Percentiles rank a stretch among this genome's conserved stretches.
Conservation (phyloP, 495 filamentous ascomycete genomes). For the Tuber aestivum region DNA sequence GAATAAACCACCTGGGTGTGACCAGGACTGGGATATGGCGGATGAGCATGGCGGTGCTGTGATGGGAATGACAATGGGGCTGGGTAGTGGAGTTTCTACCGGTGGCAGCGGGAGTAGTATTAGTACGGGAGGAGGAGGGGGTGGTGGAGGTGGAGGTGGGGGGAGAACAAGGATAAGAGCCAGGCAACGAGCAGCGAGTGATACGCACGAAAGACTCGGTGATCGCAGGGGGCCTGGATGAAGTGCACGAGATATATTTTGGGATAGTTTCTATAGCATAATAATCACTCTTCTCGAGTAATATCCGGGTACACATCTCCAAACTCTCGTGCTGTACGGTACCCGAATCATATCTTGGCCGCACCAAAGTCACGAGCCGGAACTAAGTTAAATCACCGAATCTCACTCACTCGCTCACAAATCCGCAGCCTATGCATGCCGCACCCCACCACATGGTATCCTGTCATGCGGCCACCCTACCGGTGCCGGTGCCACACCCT, state of each 20-base stretch:
- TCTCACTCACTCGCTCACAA: not conserved
- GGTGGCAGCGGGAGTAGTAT: not conserved
- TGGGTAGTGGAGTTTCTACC: not conserved
- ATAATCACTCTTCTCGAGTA: not conserved
- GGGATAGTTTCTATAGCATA: not conserved
- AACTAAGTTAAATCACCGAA: not conserved
- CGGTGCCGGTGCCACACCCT: not conserved
- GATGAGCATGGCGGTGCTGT: not conserved
- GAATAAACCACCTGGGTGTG: conserved; percentile 46
- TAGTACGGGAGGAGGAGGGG: conserved; percentile 39
- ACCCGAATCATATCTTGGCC: not conserved
- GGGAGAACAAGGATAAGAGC: conserved; percentile 19
- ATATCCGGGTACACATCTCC: not conserved
- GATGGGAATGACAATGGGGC: not conserved
- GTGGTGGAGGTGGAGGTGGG: conserved; percentile 14
- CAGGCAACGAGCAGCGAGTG: conserved; percentile 37
- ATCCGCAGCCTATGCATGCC: not conserved
- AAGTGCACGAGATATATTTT: not conserved
- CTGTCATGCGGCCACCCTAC: not conserved
- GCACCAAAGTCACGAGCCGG: not conserved
- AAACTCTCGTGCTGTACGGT: not conserved
- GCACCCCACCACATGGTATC: not conserved
- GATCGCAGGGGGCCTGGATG: conserved; percentile 21
- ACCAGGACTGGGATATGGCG: not conserved
- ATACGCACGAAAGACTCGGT: conserved; percentile 18